Evolutionary conservation across 176 grass and related monocot species (phyloP), one percentile per base, ranked within the genome.

Genomic region (Oryza rufipogon): DNA sequence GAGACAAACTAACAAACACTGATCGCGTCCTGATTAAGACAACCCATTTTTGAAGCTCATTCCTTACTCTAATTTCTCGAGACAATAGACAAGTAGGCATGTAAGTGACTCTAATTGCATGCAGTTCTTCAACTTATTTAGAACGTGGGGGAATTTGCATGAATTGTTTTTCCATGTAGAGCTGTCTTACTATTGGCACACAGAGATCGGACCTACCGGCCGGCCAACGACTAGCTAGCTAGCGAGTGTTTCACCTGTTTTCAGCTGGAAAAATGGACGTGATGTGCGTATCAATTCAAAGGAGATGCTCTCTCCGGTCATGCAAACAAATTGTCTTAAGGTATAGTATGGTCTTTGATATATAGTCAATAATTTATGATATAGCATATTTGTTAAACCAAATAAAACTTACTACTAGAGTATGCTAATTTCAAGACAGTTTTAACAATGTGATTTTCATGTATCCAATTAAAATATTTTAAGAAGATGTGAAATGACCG

Each of bases 11-110:
- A 90, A 86, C 54, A n/a, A 58, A 58, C 54, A 58, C 36, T 0
- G 58, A 34, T 78, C 32, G 30, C 34, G 70, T 68, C 76, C 44
- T 88, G 72, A 66, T 60, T 41, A 56, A n/a, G 33, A 23, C 68
- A 49, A 23, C 15, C 69, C 69, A 9, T 41, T 73, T 68, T 25
- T 20, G 38, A 7, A n/a, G 8, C 58, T n/a, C 48, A 8, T 42
- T 34, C 2, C 28, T 19, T 8, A 79, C 4, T 14, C 15, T 70
- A 11, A 4, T 74, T 68, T 51, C 30, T 84, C 68, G 25, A 13
- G 9, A 66, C 15, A 41, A 82, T 34, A 78, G 74, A 38, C 61
- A 41, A 19, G 26, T 30, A 32, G 39, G 8, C 58, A 41, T 44
- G 69, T 30, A 77, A 7, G 60, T 22, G 42, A 65, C 68, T 64